Evolutionary conservation across 208 protist species (phyloP), one percentile per base, ranked within the genome.

Genomic region (Leishmania martiniquensis): DNA sequence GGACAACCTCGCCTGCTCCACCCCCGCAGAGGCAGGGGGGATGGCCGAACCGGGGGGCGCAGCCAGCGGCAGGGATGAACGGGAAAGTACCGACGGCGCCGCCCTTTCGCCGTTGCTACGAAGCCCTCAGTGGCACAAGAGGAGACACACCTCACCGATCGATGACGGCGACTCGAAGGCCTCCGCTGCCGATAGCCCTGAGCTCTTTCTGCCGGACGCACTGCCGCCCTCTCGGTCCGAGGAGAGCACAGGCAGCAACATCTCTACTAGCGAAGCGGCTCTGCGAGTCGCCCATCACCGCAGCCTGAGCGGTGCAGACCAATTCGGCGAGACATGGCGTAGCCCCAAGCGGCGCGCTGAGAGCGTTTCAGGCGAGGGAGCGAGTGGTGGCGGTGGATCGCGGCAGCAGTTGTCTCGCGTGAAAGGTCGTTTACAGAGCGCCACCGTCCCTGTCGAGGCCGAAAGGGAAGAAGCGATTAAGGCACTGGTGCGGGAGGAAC

Each of bases 271-370:
- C n/a, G 47, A 42, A 29, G 62, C 62, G 5, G 39, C 62, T 22
- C 17, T 45, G 22, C 62, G 49, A 69, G 42, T 2, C 25, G 25
- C 2, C 68, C 47, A 37, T 37, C 47, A n/a, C 22, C 37, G 9
- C 5, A 34, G 10, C 55, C 37, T n/a, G 42, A 51, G 39, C 39
- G 57, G 49, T 29, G 72, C 25, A 32, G 42, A 52, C n/a, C n/a
- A 75, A 45, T 77, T 82, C 34, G 72, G 63, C 1, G 72, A 69
- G 55, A 77, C 78, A 44, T 60, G 72, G 71, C 42, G 78, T 63
- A 63, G 47, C 49, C 17, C 78, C 20, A 72, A 81, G 29, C 68
- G 32, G 68, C n/a, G 44, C 47, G 39, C 47, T 29, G 47, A 72
- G 29, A 34, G 34, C 44, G 42, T 51, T 3, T 34, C 65, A 69